Evolutionary conservation across 345 rosid species (phyloP).

Genomic region (Turritis glabra): DNA sequence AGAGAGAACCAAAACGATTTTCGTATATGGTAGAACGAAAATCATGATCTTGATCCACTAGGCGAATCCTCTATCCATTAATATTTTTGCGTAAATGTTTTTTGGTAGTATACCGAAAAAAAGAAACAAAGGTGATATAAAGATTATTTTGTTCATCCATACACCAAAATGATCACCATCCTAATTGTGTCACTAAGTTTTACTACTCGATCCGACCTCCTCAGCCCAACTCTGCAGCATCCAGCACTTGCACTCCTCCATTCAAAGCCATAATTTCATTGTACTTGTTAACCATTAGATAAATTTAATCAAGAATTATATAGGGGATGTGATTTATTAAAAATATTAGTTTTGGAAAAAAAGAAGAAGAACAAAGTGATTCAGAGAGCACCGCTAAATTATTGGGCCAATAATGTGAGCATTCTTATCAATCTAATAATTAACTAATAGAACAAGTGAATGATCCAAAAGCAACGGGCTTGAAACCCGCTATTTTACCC

Average conservation of each 20-base stretch:
- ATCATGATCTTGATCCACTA: no score
- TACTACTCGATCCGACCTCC: no score
- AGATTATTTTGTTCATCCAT: no score
- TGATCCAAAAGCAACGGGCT: constrained; percentile 42
- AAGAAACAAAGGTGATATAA: no score
- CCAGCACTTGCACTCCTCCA: not conserved
- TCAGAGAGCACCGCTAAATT: constrained; percentile 24
- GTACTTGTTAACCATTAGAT: not conserved
- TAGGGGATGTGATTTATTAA: not conserved
- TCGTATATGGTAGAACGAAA: no score
- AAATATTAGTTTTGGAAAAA: not conserved
- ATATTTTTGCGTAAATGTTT: no score
- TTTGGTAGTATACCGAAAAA: no score
- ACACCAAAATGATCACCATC: no score
- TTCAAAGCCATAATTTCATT: not conserved
- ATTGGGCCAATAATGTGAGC: constrained; percentile 35
- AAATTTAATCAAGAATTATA: not conserved
- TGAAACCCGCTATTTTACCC: constrained; percentile 28
- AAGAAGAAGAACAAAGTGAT: not conserved
- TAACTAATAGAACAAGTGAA: constrained; percentile 38
- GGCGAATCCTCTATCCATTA: no score
- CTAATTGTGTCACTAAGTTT: no score
- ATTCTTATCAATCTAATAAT: constrained; percentile 11
- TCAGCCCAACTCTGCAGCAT: not conserved
- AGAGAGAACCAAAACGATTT: not conserved